phyloP scores from a whole-genome alignment of 2,329 filamentous ascomycete species.

The Penicillium palitans region DNA sequence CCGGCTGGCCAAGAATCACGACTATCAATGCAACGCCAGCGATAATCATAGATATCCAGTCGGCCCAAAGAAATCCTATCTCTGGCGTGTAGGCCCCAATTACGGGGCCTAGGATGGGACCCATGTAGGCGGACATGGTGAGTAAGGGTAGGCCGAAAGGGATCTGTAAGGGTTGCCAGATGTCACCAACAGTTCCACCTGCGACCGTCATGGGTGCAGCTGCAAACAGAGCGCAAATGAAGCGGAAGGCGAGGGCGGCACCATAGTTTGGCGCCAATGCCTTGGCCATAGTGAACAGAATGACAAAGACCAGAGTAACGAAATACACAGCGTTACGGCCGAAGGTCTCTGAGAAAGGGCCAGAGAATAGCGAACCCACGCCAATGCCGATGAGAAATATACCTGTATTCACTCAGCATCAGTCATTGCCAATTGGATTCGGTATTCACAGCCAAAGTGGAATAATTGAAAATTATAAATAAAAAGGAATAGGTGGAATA shows the following conservation, averaged over 20 bases:
- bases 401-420: neutral
- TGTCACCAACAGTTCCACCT: slow-evolving; percentile 48
- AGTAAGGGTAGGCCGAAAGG: slow-evolving; percentile 53
- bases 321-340: slow-evolving; percentile 55
- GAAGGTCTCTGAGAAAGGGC: slow-evolving; percentile 51
- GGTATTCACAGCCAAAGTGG: neutral
- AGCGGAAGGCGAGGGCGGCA: slow-evolving; percentile 51
- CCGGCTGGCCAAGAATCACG: slow-evolving; percentile 49
- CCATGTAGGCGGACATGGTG: slow-evolving; percentile 46
- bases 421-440: neutral
- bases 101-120: slow-evolving; percentile 27
- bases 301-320: slow-evolving; percentile 45
- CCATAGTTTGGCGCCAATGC: slow-evolving; percentile 52
- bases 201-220: slow-evolving; percentile 47
- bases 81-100: slow-evolving; percentile 18
- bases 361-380: slow-evolving; percentile 49
- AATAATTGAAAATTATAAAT: neutral
- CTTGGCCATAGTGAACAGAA: slow-evolving; percentile 51
- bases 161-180: slow-evolving; percentile 49
- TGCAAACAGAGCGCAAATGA: slow-evolving; percentile 51
- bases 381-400: slow-evolving; percentile 48
- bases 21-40: slow-evolving; percentile 35
- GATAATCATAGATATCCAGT: slow-evolving; percentile 48
- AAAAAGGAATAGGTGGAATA: neutral
- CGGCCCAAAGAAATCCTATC: slow-evolving; percentile 41